Conservation (phyloP, 768 basidiomycete genomes). For the Heimioporus sp. region DNA sequence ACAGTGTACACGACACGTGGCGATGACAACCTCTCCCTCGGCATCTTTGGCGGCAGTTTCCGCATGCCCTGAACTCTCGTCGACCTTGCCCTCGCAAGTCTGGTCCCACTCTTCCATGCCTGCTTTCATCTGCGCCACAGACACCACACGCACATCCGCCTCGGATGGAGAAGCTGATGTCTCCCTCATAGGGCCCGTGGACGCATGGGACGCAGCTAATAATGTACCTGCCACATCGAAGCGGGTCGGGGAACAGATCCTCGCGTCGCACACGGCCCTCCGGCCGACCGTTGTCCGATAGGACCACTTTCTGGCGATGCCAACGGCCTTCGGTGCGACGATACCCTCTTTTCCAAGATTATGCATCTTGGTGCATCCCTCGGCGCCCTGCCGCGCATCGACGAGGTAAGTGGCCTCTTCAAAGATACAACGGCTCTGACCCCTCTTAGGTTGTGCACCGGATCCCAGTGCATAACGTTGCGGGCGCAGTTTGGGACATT, state of each 20-base stretch:
- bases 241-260: conserved; percentile 24
- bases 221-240: conserved; percentile 16
- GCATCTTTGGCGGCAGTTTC: too few relatives aligned
- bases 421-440: too few relatives aligned
- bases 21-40: too few relatives aligned
- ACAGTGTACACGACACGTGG: too few relatives aligned
- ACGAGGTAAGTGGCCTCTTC: conserved; percentile 16
- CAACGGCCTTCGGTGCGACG: conserved; percentile 39
- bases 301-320: conserved; percentile 38
- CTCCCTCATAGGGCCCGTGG: background rate
- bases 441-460: conserved; percentile 8
- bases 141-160: background rate
- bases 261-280: conserved; percentile 16
- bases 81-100: conserved; percentile 36
- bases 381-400: conserved; percentile 15
- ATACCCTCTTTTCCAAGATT: conserved; percentile 37
- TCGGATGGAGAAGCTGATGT: background rate
- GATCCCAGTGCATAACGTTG: conserved; percentile 13
- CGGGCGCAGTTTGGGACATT: conserved; percentile 14
- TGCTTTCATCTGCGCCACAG: conserved; percentile 35
- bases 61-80: too few relatives aligned
- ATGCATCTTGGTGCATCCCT: conserved; percentile 21
- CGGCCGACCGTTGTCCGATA: conserved; percentile 33
- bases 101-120: conserved; percentile 21
- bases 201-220: conserved; percentile 12